phyloP scores from a whole-genome alignment of 2,329 filamentous ascomycete species.

The Trichoderma sp. region DNA sequence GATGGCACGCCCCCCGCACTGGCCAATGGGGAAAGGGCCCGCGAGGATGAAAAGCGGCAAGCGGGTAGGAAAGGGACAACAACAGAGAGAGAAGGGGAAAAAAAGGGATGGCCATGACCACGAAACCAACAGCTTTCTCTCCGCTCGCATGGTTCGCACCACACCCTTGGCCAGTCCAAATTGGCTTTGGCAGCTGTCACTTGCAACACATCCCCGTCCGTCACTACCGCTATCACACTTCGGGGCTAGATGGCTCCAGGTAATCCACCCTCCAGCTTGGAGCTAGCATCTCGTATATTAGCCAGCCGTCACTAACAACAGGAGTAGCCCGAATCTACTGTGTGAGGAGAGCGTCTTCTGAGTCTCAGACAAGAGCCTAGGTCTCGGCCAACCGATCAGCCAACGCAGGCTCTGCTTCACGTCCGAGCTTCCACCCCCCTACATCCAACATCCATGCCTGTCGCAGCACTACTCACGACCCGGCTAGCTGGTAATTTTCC shows the following conservation, averaged over 20 bases:
- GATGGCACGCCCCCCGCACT: not conserved
- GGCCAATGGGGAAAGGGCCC: not conserved
- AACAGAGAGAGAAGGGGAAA: not conserved
- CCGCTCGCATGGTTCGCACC: not conserved
- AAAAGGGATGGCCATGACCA: not conserved
- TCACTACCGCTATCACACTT: not conserved
- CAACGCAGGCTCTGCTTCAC: not conserved
- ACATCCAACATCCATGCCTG: constrained; percentile 13
- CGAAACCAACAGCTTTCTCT: not conserved
- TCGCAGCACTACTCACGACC: constrained; percentile 10
- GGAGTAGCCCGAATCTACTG: not conserved
- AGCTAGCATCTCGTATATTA: constrained; percentile 6
- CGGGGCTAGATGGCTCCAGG: not conserved
- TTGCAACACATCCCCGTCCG: not conserved
- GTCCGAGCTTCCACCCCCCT: not conserved
- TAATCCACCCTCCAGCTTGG: not conserved
- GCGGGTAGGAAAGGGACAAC: not conserved
- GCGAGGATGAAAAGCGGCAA: not conserved
- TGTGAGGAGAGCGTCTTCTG: not conserved
- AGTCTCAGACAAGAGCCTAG: not conserved
- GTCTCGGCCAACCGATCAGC: not conserved
- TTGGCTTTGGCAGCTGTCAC: not conserved
- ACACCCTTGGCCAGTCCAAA: not conserved
- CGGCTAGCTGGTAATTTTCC: constrained; percentile 21
- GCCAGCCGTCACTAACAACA: not conserved